Conservation (phyloP, 2,329 filamentous ascomycete species). For the Neurospora crassa region DNA sequence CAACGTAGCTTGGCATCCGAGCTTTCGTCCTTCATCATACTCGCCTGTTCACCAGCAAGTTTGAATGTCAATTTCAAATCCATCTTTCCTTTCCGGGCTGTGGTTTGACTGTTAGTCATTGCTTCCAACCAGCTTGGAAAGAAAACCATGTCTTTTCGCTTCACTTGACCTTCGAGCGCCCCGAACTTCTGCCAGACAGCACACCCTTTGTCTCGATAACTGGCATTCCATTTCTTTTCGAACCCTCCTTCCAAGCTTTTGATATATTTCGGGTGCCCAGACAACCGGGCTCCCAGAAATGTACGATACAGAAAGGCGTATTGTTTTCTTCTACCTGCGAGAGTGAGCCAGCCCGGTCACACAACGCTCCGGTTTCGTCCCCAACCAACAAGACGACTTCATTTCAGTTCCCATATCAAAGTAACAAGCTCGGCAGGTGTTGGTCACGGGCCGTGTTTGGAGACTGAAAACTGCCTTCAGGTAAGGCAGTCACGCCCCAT, state of each 20-base stretch:
- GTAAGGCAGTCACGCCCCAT: background rate
- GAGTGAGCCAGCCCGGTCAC: background rate
- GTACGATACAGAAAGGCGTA: background rate
- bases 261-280: background rate
- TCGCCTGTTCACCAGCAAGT: background rate
- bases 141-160: background rate
- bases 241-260: background rate
- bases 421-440: background rate
- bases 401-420: background rate
- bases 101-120: background rate
- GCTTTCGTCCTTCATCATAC: background rate
- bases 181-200: background rate
- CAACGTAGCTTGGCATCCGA: background rate
- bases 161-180: background rate
- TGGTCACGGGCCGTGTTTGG: background rate
- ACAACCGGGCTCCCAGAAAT: background rate
- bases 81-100: background rate
- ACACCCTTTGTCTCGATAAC: background rate
- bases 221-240: background rate
- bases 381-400: background rate
- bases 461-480: background rate
- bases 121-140: background rate
- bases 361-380: background rate
- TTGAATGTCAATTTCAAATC: background rate
- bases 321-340: background rate